Conservation (phyloP, 2,329 filamentous ascomycete species). For the Beauveria sp. region DNA sequence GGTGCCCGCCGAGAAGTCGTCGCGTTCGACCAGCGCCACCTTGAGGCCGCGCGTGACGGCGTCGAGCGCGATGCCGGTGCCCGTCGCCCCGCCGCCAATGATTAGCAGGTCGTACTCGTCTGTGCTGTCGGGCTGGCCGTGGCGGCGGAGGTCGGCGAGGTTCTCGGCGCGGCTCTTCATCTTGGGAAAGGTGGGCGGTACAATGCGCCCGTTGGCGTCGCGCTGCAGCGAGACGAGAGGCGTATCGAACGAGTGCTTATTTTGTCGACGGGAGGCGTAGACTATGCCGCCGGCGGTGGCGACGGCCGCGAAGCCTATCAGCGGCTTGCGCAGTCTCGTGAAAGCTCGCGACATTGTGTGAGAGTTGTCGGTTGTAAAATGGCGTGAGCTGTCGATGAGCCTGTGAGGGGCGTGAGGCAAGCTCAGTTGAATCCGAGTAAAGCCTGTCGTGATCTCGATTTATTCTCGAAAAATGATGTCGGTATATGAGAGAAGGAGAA, state of each 20-base stretch:
- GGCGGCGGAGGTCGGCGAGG: constrained; percentile 32
- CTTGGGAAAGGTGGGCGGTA: constrained; percentile 29
- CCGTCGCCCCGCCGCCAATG: constrained; percentile 73
- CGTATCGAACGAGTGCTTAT: constrained; percentile 24
- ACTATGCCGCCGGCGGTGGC: constrained; percentile 23
- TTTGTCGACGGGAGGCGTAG: constrained; percentile 21
- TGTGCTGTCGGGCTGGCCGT: constrained; percentile 28
- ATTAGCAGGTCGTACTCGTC: constrained; percentile 69
- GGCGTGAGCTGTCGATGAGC: not conserved
- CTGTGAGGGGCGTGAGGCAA: not conserved
- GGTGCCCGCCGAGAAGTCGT: constrained; percentile 75
- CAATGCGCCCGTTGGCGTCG: constrained; percentile 28
- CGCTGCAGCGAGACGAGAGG: constrained; percentile 28
- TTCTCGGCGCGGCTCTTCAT: constrained; percentile 29
- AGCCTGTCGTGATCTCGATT: not conserved
- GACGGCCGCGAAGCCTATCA: constrained; percentile 24
- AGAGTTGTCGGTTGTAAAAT: not conserved
- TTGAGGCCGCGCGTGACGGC: constrained; percentile 71
- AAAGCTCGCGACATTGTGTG: constrained; percentile 28
- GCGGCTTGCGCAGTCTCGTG: constrained; percentile 27
- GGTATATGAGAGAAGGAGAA: no score
- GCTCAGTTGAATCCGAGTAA: not conserved
- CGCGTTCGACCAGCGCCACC: constrained; percentile 73
- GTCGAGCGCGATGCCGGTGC: constrained; percentile 73
- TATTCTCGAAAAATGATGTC: not conserved